Base-by-base conservation (phyloP, 225 moss, liverwort and hornwort genomes). In the Thuidium tamariscinum region DNA sequence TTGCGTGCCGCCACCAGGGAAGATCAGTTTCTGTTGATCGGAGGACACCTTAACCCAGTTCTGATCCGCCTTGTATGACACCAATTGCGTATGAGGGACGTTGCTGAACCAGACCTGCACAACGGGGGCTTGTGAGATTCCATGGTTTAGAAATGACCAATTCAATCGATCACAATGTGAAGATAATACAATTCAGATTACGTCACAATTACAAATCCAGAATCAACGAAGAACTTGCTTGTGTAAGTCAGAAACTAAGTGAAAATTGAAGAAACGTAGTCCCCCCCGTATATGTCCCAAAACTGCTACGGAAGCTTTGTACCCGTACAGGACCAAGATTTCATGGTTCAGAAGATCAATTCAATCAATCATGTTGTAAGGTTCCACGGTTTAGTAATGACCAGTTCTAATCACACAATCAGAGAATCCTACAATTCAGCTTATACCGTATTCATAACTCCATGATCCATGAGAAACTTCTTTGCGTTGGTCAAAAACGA, bases 1-100 rank as follows among this genome's bases (percentile, higher is more conserved):
- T 55, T 94, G 94, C 27, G 94, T 94, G 72, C 94, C 94, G 15
- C 91, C 93, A n/a, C 94, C 94, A 7, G 94, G 92, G 34, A 94
- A 94, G 39, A 91, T 39, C 29, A 93, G 92, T 75, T 89, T 90
- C 87, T 93, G 61, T 21, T 86, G 4, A 85, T 93, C 88, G 11
- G 54, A 37, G 3, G 91, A 91, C 65, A 86, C 85, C 86, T 90
- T 94, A 79, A 94, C 94, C 94, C 94, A 94, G 79, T 91, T 93
- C 26, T 94, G 94, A 78, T 94, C 94, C 17, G 91, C 90, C 73
- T 94, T 94, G 74, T 94, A 94, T 13, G 90, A 89, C 39, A 89
- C 94, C 37, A 94, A 61, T 30, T 89, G 77, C 60, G 79, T 86
- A 42, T 94, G 93, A 34, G 94, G 94, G 52, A 93, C 93, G 59